These are phyloP conservation scores for Macrolepiota fuliginosa DNA, from an alignment of 768 basidiomycete genomes.

Conservation along the genomic window DNA sequence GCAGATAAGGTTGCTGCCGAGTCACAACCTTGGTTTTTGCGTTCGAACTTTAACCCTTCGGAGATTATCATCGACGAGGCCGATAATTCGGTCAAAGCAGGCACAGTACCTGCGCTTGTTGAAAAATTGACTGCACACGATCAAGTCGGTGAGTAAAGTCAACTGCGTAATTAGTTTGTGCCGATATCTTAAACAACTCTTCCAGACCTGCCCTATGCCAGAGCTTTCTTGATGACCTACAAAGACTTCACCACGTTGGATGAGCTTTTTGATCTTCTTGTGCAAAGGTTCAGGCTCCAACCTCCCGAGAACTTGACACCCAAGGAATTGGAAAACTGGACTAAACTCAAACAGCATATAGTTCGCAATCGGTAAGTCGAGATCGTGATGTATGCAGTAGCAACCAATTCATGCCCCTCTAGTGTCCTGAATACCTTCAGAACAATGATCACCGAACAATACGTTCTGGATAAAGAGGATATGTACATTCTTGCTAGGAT, in stretches of 20 bases:
- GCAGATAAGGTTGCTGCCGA: slow-evolving; percentile 42
- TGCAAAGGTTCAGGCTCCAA: slow-evolving; percentile 74
- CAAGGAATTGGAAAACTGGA: slow-evolving; percentile 75
- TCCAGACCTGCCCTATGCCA: slow-evolving; percentile 74
- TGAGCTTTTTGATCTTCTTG: slow-evolving; percentile 79
- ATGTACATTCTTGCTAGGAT: slow-evolving; percentile 77
- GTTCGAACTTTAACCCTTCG: slow-evolving; percentile 70
- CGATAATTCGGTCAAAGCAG: slow-evolving; percentile 82
- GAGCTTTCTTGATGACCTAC: slow-evolving; percentile 94
- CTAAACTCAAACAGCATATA: slow-evolving; percentile 78
- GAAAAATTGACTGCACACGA: slow-evolving; percentile 92
- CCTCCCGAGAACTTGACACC: slow-evolving; percentile 65
- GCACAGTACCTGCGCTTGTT: slow-evolving; percentile 81
- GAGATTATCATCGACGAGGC: slow-evolving; percentile 80
- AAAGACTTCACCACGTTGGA: slow-evolving; percentile 88
- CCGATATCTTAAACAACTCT: not conserved
- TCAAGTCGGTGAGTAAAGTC: slow-evolving; percentile 58
- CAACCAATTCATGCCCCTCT: not conserved
- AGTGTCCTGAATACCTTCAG: slow-evolving; percentile 92
- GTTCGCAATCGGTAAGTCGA: slow-evolving; percentile 77
- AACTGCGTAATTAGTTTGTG: not conserved
- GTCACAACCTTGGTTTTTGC: slow-evolving; percentile 78
- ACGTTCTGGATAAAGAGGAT: slow-evolving; percentile 86
- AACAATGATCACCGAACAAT: slow-evolving; percentile 81
- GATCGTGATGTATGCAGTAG: slow-evolving; percentile 4